These are phyloP conservation scores for Candida sp. DNA, from an alignment of 1,139 yeast species.

Conservation along the genomic window DNA sequence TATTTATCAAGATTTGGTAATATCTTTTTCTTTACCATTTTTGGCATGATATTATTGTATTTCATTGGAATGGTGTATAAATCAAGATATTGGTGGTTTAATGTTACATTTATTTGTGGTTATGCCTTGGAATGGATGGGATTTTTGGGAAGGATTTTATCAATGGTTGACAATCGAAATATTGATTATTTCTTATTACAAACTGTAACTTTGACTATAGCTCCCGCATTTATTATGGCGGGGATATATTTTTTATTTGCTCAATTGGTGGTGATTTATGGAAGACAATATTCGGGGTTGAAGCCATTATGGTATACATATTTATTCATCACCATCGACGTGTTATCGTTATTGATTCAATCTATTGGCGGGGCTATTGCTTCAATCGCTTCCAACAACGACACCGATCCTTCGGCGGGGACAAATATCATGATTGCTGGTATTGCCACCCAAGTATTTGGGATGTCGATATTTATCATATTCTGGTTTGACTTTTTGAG, in stretches of 20 bases:
- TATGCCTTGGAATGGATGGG: constrained; percentile 66
- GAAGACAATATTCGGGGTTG: constrained; percentile 54
- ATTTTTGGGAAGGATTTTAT: constrained; percentile 55
- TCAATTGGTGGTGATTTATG: constrained; percentile 65
- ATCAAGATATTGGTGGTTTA: constrained; percentile 74
- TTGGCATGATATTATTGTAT: constrained; percentile 17
- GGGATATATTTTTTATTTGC: constrained; percentile 78
- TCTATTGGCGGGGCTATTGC: constrained; percentile 83
- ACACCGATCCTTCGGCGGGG: constrained; percentile 45
- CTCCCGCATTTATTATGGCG: constrained; percentile 87
- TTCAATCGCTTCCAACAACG: constrained; percentile 44
- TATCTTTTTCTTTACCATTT: constrained; percentile 19
- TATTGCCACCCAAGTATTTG: constrained; percentile 68
- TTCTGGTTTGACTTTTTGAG: constrained; percentile 53
- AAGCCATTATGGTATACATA: constrained; percentile 74
- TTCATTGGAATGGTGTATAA: constrained; percentile 19
- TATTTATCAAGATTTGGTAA: constrained; percentile 20
- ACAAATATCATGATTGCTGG: constrained; percentile 80
- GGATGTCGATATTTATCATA: constrained; percentile 62
- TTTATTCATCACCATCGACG: constrained; percentile 62
- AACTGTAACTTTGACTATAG: constrained; percentile 65
- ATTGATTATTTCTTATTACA: constrained; percentile 56
- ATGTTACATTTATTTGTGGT: constrained; percentile 59
- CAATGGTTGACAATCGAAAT: constrained; percentile 38
- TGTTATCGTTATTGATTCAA: constrained; percentile 68